Evolutionary conservation across 2,329 filamentous ascomycete species (phyloP), one percentile per base, ranked within the genome.

Genomic region (Xylaria sp.): DNA sequence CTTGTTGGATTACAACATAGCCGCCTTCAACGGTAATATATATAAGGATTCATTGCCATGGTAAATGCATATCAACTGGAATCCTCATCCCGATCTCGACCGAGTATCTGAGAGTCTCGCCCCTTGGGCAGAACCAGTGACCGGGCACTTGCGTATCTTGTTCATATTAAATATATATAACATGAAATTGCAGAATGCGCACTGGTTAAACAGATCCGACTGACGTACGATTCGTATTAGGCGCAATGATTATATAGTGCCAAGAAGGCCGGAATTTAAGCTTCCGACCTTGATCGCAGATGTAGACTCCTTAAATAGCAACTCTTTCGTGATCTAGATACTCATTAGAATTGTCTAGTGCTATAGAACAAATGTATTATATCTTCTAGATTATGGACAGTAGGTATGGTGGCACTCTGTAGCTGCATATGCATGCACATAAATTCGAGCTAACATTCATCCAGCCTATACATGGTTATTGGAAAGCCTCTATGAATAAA

Each of bases 181-280:
- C 0, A 36, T 3, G 2, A 2, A 2, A 25, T 39, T 17, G 11
- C 31, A 53, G 38, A 36, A 44, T 17, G 3, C 1, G 5, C 0
- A 11, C 7, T 31, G 39, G 27, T 13, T 33, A 3, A 50, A 22
- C 13, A 13, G 38, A 17, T 38, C 11, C n/a, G 15, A 55, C 29
- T 10, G 27, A 55, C 44, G 42, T 17, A 22, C 33, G n/a, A n/a
- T 25, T 39, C 17, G 36, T 29, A 42, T 49, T 33, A 20, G 33
- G n/a, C 39, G 33, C 39, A 25, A 27, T 51, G 15, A 17, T 31
- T 29, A 5, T 59, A 56, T 56, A 58, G 47, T 59, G 59, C 59
- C 65, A 64, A 64, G 65, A 10, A 22, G 36, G 42, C 3, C 55
- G 61, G 61, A 63, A 22, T 20, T 33, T 17, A 20, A 20, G n/a